Conservation (phyloP, 1,284 basidiomycete species). For the Tetrapyrgos nigripes region DNA sequence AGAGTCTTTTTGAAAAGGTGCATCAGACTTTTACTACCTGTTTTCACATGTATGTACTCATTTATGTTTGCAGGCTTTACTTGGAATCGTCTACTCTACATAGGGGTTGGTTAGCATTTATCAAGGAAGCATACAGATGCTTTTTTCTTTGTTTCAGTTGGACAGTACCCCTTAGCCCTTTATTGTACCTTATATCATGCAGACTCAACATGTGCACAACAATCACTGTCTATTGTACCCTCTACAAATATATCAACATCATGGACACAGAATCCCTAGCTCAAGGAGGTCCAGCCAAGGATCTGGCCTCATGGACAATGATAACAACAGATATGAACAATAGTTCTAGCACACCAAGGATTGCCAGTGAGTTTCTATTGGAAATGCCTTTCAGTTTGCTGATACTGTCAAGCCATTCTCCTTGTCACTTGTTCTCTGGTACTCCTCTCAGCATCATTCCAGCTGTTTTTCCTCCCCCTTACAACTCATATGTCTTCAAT, state of each 20-base stretch:
- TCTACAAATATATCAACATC: constrained; percentile 80
- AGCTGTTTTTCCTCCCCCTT: too few relatives aligned
- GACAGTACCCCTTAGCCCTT: constrained; percentile 9
- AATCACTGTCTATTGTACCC: constrained; percentile 82
- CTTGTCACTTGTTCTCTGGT: too few relatives aligned
- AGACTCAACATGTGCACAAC: constrained; percentile 91
- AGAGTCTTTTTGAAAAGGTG: constrained; percentile 85
- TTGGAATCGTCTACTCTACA: constrained; percentile 88
- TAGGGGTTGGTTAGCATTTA: constrained; percentile 93
- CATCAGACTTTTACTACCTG: constrained; percentile 8
- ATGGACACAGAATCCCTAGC: constrained; percentile 67
- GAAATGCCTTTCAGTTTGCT: too few relatives aligned
- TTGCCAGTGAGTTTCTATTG: too few relatives aligned
- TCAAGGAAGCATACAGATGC: constrained; percentile 94
- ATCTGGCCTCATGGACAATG: too few relatives aligned
- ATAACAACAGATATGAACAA: too few relatives aligned
- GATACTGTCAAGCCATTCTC: too few relatives aligned
- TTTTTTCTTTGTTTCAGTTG: too few relatives aligned
- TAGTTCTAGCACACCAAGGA: too few relatives aligned
- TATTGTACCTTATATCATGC: constrained; percentile 1
- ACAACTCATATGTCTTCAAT: too few relatives aligned
- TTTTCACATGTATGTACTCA: background rate
- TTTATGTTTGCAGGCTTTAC: constrained; percentile 56
- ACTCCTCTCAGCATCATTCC: too few relatives aligned
- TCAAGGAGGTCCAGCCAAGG: constrained; percentile 47